These are phyloP conservation scores for Bremia lactucae DNA, from an alignment of 352 stramenopile species.

Conservation along the genomic window DNA sequence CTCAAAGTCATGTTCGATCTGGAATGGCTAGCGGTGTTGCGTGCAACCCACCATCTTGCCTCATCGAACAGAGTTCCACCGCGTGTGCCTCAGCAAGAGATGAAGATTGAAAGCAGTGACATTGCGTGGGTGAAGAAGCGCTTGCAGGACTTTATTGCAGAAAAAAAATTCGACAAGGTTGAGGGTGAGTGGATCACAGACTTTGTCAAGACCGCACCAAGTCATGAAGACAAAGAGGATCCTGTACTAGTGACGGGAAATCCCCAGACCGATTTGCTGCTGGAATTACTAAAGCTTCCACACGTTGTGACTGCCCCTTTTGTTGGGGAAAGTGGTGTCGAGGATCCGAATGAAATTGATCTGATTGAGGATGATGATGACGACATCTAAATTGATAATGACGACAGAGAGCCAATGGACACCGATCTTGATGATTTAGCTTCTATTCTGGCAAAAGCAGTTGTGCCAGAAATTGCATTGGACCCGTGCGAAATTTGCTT, in stretches of 20 bases:
- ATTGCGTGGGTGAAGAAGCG: conserved; percentile 59
- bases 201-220: conserved; percentile 69
- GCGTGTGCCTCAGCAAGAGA: conserved; percentile 57
- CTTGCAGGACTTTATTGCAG: conserved; percentile 32
- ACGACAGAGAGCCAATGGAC: conserved; percentile 8
- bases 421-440: too few species aligned
- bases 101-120: conserved; percentile 69
- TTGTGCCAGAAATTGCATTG: too few species aligned
- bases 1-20: conserved; percentile 87
- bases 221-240: conserved; percentile 36
- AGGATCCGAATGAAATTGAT: conserved; percentile 52
- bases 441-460: too few species aligned
- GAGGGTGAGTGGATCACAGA: conserved; percentile 61
- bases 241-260: conserved; percentile 62
- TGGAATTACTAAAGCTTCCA: conserved; percentile 87
- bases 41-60: conserved; percentile 85
- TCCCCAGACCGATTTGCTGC: conserved; percentile 90
- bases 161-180: conserved; percentile 41
- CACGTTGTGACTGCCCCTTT: conserved; percentile 92
- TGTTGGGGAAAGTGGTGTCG: conserved; percentile 12
- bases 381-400: conserved; percentile 2
- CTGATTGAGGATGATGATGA: conserved; percentile 37
- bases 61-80: conserved; percentile 53
- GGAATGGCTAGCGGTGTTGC: conserved; percentile 91
- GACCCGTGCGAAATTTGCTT: too few species aligned